Percentiles rank a stretch among this genome's conserved stretches.
Evolutionary conservation across 2,329 filamentous ascomycete genomes (phyloP).

Genomic region (Aspergillus carbonarius): DNA sequence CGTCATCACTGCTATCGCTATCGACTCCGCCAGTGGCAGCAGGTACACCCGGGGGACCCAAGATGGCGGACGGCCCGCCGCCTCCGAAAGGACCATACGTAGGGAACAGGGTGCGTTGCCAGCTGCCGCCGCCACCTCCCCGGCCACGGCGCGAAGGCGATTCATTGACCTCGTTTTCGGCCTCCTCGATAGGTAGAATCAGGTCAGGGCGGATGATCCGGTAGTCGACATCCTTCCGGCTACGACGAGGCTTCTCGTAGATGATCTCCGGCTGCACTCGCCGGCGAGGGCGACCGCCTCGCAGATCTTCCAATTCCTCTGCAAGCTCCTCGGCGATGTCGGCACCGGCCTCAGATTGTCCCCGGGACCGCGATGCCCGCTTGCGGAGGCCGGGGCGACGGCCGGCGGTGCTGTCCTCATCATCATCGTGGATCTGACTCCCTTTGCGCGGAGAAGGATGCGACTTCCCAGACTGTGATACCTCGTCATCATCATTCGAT

Average conservation of each 20-base stretch:
- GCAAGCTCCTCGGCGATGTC: constrained; percentile 58
- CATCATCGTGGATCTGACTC: constrained; percentile 45
- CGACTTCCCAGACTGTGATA: constrained; percentile 51
- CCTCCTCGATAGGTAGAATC: constrained; percentile 70
- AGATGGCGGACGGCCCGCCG: constrained; percentile 67
- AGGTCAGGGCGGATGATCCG: constrained; percentile 76
- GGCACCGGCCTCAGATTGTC: constrained; percentile 46
- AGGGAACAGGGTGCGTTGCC: constrained; percentile 82
- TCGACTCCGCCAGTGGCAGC: constrained; percentile 78
- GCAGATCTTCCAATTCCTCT: constrained; percentile 57
- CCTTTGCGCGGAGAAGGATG: constrained; percentile 45
- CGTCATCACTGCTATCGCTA: constrained; percentile 96
- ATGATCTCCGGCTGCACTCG: constrained; percentile 36
- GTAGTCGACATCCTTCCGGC: constrained; percentile 74
- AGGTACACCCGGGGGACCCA: constrained; percentile 67
- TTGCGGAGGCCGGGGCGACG: constrained; percentile 55
- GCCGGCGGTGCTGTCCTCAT: constrained; percentile 47
- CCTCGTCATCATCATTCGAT: constrained; percentile 52
- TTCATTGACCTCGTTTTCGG: constrained; percentile 65
- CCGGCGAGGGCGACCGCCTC: constrained; percentile 45
- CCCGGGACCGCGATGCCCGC: constrained; percentile 48
- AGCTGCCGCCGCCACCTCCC: constrained; percentile 57
- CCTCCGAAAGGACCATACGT: constrained; percentile 92
- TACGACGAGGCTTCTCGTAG: constrained; percentile 52
- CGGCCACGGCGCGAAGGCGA: constrained; percentile 69